These are phyloP conservation scores for Malassezia obtusa DNA, from an alignment of 1,284 basidiomycete species.

Conservation along the genomic window DNA sequence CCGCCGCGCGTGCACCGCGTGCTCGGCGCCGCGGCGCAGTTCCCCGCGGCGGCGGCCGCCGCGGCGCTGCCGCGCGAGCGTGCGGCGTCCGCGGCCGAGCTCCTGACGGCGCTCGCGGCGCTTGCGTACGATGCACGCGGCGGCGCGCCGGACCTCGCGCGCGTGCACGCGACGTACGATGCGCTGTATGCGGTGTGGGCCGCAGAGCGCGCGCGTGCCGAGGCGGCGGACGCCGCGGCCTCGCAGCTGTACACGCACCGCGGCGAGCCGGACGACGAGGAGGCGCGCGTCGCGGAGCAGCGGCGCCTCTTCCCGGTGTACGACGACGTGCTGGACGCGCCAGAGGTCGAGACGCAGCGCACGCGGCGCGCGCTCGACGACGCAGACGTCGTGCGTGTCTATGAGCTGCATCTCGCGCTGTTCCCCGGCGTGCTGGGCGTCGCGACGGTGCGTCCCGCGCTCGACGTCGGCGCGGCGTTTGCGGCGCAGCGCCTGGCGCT, in stretches of 20 bases:
- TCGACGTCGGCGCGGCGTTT: background rate
- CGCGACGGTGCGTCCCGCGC: background rate
- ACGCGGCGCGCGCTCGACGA: background rate
- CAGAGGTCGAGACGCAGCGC: background rate
- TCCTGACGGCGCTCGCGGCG: background rate
- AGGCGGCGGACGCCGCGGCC: slow-evolving; percentile 59
- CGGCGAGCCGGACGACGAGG: slow-evolving; percentile 56
- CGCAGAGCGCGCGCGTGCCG: slow-evolving; percentile 64
- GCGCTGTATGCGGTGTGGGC: slow-evolving; percentile 71
- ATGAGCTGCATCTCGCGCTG: slow-evolving; percentile 27
- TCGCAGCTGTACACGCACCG: slow-evolving; percentile 71
- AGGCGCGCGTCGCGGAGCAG: slow-evolving; percentile 70
- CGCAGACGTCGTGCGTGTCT: slow-evolving; percentile 6
- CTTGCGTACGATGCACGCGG: background rate
- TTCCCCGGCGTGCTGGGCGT: slow-evolving; percentile 14
- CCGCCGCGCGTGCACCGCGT: background rate
- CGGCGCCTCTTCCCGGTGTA: slow-evolving; percentile 72
- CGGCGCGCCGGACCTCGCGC: background rate
- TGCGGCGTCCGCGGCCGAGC: background rate
- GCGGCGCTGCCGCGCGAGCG: background rate
- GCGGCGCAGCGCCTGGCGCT: background rate
- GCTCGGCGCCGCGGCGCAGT: background rate
- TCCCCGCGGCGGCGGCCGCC: slow-evolving; percentile 4
- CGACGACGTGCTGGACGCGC: slow-evolving; percentile 53
- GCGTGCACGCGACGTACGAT: slow-evolving; percentile 56